A percentile compares a stretch with the other conserved stretches of the same genome.
Evolutionary conservation across 805 yeast genomes (phyloP).

Genomic region (Candida arabinofermentans): DNA sequence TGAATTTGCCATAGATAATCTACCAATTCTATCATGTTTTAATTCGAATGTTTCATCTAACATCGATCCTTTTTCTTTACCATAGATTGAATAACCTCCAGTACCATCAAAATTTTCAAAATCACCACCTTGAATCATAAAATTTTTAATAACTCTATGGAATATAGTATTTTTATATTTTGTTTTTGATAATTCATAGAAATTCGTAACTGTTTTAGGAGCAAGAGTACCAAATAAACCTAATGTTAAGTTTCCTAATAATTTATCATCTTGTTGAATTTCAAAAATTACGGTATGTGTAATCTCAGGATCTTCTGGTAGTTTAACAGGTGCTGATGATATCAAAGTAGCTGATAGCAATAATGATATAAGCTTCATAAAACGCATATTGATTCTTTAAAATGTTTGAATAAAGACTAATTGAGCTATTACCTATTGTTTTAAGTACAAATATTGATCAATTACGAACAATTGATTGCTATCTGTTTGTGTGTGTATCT

Average conservation of each 20-base stretch:
- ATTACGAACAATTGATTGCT: neutral
- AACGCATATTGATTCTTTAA: neutral
- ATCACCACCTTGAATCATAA: slow-evolving; percentile 90
- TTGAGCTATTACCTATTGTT: neutral
- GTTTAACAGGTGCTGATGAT: slow-evolving; percentile 2
- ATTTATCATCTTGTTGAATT: slow-evolving; percentile 30
- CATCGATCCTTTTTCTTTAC: slow-evolving; percentile 46
- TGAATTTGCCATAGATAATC: slow-evolving; percentile 49
- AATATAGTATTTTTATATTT: slow-evolving; percentile 57
- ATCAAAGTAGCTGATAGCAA: slow-evolving; percentile 2
- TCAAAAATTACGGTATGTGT: slow-evolving; percentile 44
- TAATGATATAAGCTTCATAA: neutral
- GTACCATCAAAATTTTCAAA: slow-evolving; percentile 60
- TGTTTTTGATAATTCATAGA: slow-evolving; percentile 43
- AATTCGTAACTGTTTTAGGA: slow-evolving; percentile 62
- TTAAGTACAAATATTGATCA: neutral
- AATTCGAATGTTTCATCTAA: slow-evolving; percentile 65
- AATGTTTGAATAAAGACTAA: neutral
- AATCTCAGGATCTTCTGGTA: slow-evolving; percentile 41
- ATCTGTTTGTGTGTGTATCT: no score
- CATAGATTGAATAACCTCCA: slow-evolving; percentile 81
- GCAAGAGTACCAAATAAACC: slow-evolving; percentile 65
- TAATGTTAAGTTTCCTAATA: slow-evolving; percentile 44
- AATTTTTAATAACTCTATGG: slow-evolving; percentile 69
- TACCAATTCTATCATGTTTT: slow-evolving; percentile 44